These are phyloP conservation scores for Orbilia blumenaviensis DNA, from an alignment of 2,329 filamentous ascomycete species.

Conservation along the genomic window DNA sequence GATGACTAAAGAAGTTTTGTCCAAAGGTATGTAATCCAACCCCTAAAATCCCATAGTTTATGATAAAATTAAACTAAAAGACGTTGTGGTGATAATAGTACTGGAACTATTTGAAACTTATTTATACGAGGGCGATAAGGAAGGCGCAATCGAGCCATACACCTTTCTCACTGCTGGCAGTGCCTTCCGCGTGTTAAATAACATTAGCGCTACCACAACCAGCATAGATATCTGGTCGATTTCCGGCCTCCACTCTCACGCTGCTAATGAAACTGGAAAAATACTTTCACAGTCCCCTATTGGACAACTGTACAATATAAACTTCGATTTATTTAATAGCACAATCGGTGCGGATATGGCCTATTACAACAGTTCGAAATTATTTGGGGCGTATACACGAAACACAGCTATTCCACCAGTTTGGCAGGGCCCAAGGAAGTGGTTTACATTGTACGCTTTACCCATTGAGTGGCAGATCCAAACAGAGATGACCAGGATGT, in stretches of 20 bases:
- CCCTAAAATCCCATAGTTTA: neutral
- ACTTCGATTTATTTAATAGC: constrained; percentile 26
- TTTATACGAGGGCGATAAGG: neutral
- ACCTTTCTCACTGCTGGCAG: constrained; percentile 12
- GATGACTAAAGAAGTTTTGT: constrained; percentile 21
- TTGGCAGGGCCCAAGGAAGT: constrained; percentile 1
- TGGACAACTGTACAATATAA: constrained; percentile 4
- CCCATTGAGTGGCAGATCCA: constrained; percentile 34
- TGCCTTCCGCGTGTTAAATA: constrained; percentile 18
- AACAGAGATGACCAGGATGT: constrained; percentile 26
- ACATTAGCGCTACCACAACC: neutral
- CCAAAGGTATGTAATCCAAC: neutral
- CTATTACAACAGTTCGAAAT: constrained; percentile 13
- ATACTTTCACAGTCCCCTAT: neutral
- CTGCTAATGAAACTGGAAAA: constrained; percentile 1
- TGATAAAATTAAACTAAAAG: neutral
- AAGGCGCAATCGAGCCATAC: constrained; percentile 4
- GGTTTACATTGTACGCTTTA: constrained; percentile 9
- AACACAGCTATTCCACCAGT: neutral
- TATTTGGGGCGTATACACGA: constrained; percentile 2
- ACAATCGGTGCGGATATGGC: constrained; percentile 11
- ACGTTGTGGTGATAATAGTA: neutral
- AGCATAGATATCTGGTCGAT: constrained; percentile 23
- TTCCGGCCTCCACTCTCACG: neutral
- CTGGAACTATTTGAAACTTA: constrained; percentile 20